Percentiles rank a stretch among this genome's conserved stretches.
Conservation (phyloP, 2,329 filamentous ascomycete genomes). For the Stagonosporopsis vannaccii region DNA sequence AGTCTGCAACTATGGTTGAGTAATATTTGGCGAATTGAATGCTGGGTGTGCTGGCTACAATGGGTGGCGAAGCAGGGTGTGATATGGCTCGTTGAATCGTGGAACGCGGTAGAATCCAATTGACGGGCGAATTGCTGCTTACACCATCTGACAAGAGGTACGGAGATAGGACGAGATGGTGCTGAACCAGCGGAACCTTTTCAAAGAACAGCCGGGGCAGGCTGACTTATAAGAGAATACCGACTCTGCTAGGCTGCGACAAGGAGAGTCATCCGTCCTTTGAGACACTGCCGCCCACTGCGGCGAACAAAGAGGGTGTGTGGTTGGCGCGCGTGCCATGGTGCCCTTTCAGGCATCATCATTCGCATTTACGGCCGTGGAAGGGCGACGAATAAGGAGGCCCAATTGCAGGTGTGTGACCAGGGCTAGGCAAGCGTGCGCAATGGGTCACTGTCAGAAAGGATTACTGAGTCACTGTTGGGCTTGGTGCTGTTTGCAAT, state of each 20-base stretch:
- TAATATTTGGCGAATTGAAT: slow-evolving; percentile 13
- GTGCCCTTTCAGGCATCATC: slow-evolving; percentile 30
- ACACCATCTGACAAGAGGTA: slow-evolving; percentile 30
- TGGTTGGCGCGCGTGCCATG: slow-evolving; percentile 30
- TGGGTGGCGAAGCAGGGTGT: slow-evolving; percentile 33
- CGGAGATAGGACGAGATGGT: slow-evolving; percentile 38
- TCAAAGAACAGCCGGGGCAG: slow-evolving; percentile 32
- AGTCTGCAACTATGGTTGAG: slow-evolving; percentile 9
- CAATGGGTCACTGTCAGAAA: slow-evolving; percentile 30
- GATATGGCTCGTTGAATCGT: slow-evolving; percentile 34
- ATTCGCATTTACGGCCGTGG: slow-evolving; percentile 31
- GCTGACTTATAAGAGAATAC: slow-evolving; percentile 33
- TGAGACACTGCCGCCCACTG: slow-evolving; percentile 23
- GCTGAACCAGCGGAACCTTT: slow-evolving; percentile 32
- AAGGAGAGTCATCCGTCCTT: slow-evolving; percentile 23
- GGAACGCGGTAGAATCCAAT: slow-evolving; percentile 46
- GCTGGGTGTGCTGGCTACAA: slow-evolving; percentile 19
- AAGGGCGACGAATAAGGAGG: slow-evolving; percentile 39
- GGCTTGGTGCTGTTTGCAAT: slow-evolving; percentile 25
- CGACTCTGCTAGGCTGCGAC: slow-evolving; percentile 19
- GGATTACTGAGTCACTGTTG: slow-evolving; percentile 35
- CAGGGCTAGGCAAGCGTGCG: slow-evolving; percentile 26
- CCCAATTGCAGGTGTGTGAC: slow-evolving; percentile 35
- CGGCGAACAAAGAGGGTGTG: slow-evolving; percentile 34
- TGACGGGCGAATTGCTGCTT: slow-evolving; percentile 37